Percentiles rank a stretch among this genome's conserved stretches.
These are phyloP conservation scores for Cytospora schulzeri DNA, from an alignment of 2,329 filamentous ascomycete genomes.

Conservation along the genomic window DNA sequence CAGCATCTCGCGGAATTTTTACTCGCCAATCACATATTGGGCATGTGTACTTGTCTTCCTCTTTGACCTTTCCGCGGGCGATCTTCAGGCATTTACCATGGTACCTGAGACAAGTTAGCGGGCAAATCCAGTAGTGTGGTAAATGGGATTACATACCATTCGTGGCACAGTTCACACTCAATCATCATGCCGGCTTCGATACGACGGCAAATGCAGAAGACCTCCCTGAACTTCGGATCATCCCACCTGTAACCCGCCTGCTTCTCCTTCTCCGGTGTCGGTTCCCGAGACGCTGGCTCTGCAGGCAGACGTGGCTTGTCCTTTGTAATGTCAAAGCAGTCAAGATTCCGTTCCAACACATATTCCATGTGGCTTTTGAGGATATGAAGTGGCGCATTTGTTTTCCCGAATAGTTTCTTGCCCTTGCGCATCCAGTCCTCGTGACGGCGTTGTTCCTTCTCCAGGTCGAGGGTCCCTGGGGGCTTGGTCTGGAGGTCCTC, in stretches of 20 bases:
- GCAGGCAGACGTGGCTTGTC: slow-evolving; percentile 89
- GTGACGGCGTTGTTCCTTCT: slow-evolving; percentile 90
- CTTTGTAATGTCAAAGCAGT: slow-evolving; percentile 83
- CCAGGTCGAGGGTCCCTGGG: slow-evolving; percentile 84
- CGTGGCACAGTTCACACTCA: slow-evolving; percentile 95
- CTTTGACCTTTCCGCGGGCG: slow-evolving; percentile 94
- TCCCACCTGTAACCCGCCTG: slow-evolving; percentile 55
- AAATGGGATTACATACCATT: slow-evolving; percentile 71
- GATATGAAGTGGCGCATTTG: slow-evolving; percentile 95
- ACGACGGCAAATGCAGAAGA: slow-evolving; percentile 95
- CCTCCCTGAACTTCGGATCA: slow-evolving; percentile 69
- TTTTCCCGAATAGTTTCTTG: slow-evolving; percentile 97
- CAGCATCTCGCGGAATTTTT: slow-evolving; percentile 94
- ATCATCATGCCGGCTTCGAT: slow-evolving; percentile 99
- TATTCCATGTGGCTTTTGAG: slow-evolving; percentile 92
- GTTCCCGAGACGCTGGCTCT: slow-evolving; percentile 87
- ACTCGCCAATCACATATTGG: slow-evolving; percentile 97
- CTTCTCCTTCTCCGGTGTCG: slow-evolving; percentile 52
- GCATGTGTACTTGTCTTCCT: slow-evolving; percentile 97
- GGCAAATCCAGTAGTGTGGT: not conserved
- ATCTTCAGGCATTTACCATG: slow-evolving; percentile 98
- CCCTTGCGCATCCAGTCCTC: slow-evolving; percentile 99
- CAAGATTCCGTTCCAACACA: slow-evolving; percentile 83
- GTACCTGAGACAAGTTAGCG: slow-evolving; percentile 62
- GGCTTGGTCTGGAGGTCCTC: slow-evolving; percentile 93